Base-by-base conservation (phyloP, 2,329 filamentous ascomycete species). In the Hypomyces perniciosus region DNA sequence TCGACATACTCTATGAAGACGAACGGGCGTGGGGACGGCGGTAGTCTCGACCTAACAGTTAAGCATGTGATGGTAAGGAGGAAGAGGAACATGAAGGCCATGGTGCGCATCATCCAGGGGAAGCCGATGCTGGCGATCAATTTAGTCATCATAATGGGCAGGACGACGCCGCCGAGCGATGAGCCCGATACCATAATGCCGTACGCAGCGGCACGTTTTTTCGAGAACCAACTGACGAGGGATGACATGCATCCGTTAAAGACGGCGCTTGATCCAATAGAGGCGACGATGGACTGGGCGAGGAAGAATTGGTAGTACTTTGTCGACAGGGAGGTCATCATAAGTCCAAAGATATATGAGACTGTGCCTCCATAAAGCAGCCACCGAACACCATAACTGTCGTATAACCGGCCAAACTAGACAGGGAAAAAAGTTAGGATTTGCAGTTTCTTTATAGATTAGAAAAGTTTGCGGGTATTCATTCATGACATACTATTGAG, bases 361-460 rank as follows among this genome's bases (percentile, higher is more conserved):
- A 83, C 64, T 0, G 72, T 75, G 12, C 81, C 81, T 9, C 62
- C 60, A 1, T 80, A 33, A 1, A 84, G 61, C 0, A 87, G 66
- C 43, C 68, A 74, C 29, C 76, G 73, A 0, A 84, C 81, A 0
- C 85, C 85, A 51, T 81, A 78, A 50, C 71, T 78, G 59, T 88
- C 85, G 57, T 77, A 86, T 0, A 84, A 51, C 31, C 72, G 76
- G 2, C 85, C 85, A n/a, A 83, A 75, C n/a, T n/a, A n/a, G n/a
- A n/a, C n/a, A n/a, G n/a, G n/a, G n/a, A n/a, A n/a, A n/a, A n/a
- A n/a, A n/a, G n/a, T n/a, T n/a, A n/a, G n/a, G n/a, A n/a, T n/a
- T n/a, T n/a, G n/a, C n/a, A n/a, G n/a, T n/a, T n/a, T n/a, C n/a
- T n/a, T n/a, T n/a, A n/a, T n/a, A n/a, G n/a, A n/a, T n/a, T n/a